phyloP scores from a whole-genome alignment of 2,329 filamentous ascomycete genomes.

The Passalora sequoiae region DNA sequence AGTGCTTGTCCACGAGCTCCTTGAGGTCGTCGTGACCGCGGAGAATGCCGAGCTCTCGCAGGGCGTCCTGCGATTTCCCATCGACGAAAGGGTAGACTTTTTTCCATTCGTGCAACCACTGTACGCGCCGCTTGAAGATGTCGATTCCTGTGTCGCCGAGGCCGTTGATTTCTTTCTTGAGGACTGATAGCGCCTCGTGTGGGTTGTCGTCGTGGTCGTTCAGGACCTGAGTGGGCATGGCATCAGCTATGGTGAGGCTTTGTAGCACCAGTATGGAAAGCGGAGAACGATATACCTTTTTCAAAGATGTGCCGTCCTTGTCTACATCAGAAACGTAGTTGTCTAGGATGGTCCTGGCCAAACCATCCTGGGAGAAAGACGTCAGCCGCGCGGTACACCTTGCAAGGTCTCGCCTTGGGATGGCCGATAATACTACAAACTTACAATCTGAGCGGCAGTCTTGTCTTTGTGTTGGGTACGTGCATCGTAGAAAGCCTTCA shows the following conservation, averaged over 20 bases:
- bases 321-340: conserved; percentile 33
- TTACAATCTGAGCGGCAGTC: conserved; percentile 41
- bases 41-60: conserved; percentile 37
- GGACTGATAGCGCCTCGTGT: conserved; percentile 28
- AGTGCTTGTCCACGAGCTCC: conserved; percentile 34
- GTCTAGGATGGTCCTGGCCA: conserved; percentile 32
- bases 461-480: conserved; percentile 45
- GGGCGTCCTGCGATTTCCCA: conserved; percentile 30
- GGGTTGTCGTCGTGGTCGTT: conserved; percentile 30
- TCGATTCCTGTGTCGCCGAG: conserved; percentile 39
- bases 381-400: too few species aligned
- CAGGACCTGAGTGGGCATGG: too few species aligned
- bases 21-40: conserved; percentile 33
- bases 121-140: conserved; percentile 41
- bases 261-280: too few species aligned
- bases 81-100: conserved; percentile 39
- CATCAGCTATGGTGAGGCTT: too few species aligned
- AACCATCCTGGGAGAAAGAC: too few species aligned
- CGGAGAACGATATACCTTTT: too few species aligned
- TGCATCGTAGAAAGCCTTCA: conserved; percentile 40
- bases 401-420: too few species aligned
- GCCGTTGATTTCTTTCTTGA: conserved; percentile 38
- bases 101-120: conserved; percentile 35
- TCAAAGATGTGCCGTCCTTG: conserved; percentile 30
- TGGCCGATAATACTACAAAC: too few species aligned